Percentiles rank a stretch among this genome's conserved stretches.
These are phyloP conservation scores for Sarcodon sp. DNA, from an alignment of 768 basidiomycete genomes.

Conservation along the genomic window DNA sequence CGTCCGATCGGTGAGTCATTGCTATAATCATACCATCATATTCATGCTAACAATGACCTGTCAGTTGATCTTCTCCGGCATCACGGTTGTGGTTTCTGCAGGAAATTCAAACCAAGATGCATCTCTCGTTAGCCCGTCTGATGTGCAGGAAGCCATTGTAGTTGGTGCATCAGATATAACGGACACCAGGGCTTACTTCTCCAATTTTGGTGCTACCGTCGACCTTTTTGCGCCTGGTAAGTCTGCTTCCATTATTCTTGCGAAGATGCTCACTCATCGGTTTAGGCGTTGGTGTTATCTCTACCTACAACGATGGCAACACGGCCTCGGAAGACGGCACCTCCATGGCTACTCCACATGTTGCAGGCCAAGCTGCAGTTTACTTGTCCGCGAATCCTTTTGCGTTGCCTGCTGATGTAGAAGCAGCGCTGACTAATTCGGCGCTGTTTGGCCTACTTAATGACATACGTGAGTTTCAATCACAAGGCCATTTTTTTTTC, in stretches of 20 bases:
- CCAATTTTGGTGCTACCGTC: slow-evolving; percentile 9
- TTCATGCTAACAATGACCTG: no score
- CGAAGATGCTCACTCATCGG: no score
- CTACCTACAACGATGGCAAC: slow-evolving; percentile 65
- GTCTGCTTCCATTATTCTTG: slow-evolving; percentile 83
- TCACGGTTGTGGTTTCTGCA: no score
- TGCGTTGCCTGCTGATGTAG: not conserved
- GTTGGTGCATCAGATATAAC: no score
- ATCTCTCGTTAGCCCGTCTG: slow-evolving; percentile 5
- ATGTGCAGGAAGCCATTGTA: slow-evolving; percentile 6
- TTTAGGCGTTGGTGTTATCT: slow-evolving; percentile 87
- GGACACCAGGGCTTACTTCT: slow-evolving; percentile 6
- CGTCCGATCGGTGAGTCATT: slow-evolving; percentile 8
- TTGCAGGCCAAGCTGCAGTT: no score
- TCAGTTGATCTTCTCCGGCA: no score
- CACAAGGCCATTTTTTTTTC: no score
- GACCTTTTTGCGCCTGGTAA: slow-evolving; percentile 21
- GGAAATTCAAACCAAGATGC: no score
- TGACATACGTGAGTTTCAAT: not conserved
- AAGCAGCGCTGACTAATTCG: not conserved
- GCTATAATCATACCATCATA: no score
- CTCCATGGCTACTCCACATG: no score
- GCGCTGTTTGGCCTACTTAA: not conserved
- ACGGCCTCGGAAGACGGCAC: slow-evolving; percentile 73
- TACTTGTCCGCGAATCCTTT: not conserved